Percentiles rank a stretch among this genome's conserved stretches.
phyloP scores from a whole-genome alignment of 202 grass and related monocot species.

The Zoysia matrella region DNA sequence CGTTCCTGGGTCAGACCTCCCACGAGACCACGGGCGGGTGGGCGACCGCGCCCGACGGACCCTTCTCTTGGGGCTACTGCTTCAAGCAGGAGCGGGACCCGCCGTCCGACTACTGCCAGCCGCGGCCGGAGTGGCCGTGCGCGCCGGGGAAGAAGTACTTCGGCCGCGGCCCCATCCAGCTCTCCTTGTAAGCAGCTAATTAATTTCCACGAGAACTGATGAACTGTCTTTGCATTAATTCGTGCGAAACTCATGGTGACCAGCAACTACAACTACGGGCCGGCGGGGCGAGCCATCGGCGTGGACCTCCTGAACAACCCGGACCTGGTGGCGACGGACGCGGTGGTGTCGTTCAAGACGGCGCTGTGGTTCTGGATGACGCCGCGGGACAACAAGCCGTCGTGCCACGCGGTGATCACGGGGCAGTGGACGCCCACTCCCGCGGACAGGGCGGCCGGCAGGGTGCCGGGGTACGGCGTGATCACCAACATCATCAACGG shows the following conservation, averaged over 20 bases:
- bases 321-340: conserved; percentile 37
- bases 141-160: conserved; percentile 56
- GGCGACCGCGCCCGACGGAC: conserved; percentile 55
- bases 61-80: conserved; percentile 65
- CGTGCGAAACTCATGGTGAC: background rate
- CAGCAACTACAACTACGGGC: no score
- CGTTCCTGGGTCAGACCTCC: conserved; percentile 42
- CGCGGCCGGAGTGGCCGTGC: conserved; percentile 49
- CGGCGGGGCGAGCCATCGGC: conserved; percentile 47
- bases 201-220: background rate
- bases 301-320: conserved; percentile 44
- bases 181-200: conserved; percentile 30
- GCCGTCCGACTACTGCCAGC: conserved; percentile 31
- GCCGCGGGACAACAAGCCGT: conserved; percentile 51
- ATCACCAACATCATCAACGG: conserved; percentile 36
- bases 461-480: conserved; percentile 45
- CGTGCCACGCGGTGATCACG: conserved; percentile 48
- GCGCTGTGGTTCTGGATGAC: conserved; percentile 22
- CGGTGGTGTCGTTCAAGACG: background rate
- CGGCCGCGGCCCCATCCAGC: conserved; percentile 66
- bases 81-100: conserved; percentile 33
- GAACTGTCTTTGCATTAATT: background rate
- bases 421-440: conserved; percentile 42
- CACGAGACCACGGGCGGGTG: conserved; percentile 69
- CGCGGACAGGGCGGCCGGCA: conserved; percentile 10